These are phyloP conservation scores for Nemania sp. DNA, from an alignment of 2,329 filamentous ascomycete species.

Conservation along the genomic window DNA sequence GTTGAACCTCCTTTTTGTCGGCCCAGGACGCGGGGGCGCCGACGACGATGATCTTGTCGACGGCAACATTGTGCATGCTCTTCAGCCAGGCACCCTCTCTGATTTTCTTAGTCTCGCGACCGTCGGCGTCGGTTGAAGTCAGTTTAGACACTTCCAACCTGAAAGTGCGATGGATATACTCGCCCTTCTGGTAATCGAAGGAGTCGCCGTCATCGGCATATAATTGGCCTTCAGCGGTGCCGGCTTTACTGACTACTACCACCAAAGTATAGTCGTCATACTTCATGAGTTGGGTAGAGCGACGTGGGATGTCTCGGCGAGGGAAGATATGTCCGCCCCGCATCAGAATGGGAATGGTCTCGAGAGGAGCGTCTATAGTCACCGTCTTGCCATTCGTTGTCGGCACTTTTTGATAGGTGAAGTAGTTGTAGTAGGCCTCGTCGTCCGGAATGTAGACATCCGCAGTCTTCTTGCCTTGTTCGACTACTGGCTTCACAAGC, in stretches of 20 bases:
- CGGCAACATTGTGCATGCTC: constrained; percentile 73
- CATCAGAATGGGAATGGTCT: constrained; percentile 89
- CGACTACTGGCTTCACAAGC: constrained; percentile 87
- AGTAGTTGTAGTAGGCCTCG: constrained; percentile 94
- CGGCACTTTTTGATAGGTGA: constrained; percentile 76
- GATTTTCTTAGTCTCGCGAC: constrained; percentile 57
- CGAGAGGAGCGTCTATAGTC: constrained; percentile 75
- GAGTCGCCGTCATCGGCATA: constrained; percentile 95
- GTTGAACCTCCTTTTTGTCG: constrained; percentile 61
- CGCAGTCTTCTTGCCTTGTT: constrained; percentile 71
- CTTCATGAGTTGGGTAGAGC: constrained; percentile 86
- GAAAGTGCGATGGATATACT: constrained; percentile 87
- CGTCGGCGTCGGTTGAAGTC: constrained; percentile 70
- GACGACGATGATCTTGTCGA: constrained; percentile 85
- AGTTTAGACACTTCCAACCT: constrained; percentile 64
- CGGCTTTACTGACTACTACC: constrained; percentile 68
- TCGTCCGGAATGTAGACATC: constrained; percentile 88
- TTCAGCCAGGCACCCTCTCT: constrained; percentile 77
- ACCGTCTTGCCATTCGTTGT: constrained; percentile 72
- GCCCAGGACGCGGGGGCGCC: constrained; percentile 77
- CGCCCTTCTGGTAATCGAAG: constrained; percentile 83
- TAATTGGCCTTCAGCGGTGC: constrained; percentile 75
- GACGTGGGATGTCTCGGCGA: constrained; percentile 83
- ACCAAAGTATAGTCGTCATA: constrained; percentile 95
- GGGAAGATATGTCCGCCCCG: constrained; percentile 91